Evolutionary conservation across 1,284 basidiomycete genomes (phyloP), one percentile per base, ranked within the genome.

Genomic region (Marasmius sp.): DNA sequence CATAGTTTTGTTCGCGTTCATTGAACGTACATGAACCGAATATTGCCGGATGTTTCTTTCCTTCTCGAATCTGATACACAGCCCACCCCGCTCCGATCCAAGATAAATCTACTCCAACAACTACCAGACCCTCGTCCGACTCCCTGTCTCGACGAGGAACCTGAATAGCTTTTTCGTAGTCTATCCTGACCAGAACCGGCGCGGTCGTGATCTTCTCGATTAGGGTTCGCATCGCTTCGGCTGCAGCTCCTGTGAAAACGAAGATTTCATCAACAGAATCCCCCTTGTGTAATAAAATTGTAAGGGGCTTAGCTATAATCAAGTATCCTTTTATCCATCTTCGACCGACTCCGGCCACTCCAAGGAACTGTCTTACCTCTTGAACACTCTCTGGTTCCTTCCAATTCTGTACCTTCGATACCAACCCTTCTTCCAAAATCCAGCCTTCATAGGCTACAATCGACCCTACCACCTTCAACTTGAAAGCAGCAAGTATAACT

Each of bases 21-120:
- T 66, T 75, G 66, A 72, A 76, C 0, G 74, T 75, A 55, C 72
- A 72, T 0, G 73, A 77, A 0, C 75, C 73, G 61, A 66, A 78
- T 1, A 71, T 37, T 0, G 71, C 66, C 0, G 71, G 74, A 1
- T 66, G 64, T 39, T 69, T 69, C 22, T 68, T 63, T 0, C 43
- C 58, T 0, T 70, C 64, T 0, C 53, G 9, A 8, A 67, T 38
- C 52, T 79, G 77, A 36, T 69, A 73, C 0, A 78, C 57, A 0
- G 74, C 67, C 70, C 71, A 79, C 0, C 77, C 77, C 0, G 71
- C 65, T 0, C 72, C 76, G 34, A 69, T 65, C 11, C 66, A 64
- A 0, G 70, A 74, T 0, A 72, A 74, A 51, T 79, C 76, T 1
- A 78, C 75, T 0, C 68, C 69, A 2, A 78, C 57, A 6, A 74